Evolutionary conservation across 2,329 filamentous ascomycete genomes (phyloP).

Genomic region (Pyricularia sp.): DNA sequence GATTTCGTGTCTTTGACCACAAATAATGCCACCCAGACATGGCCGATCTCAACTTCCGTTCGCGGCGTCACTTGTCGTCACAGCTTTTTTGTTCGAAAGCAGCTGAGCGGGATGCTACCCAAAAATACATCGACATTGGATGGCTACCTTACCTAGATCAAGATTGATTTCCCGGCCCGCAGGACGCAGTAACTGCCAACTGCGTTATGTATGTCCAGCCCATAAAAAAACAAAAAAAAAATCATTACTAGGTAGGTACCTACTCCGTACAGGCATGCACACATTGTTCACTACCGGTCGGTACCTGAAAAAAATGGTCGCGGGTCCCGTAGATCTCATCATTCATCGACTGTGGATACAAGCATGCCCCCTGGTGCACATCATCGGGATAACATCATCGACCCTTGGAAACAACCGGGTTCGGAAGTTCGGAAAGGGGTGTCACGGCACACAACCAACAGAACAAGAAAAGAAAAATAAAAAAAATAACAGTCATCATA

Average conservation of each 20-base stretch:
- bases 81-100: not conserved
- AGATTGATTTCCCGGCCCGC: not conserved
- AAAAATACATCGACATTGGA: not conserved
- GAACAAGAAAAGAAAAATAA: not conserved
- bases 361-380: not conserved
- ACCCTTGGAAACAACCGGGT: not conserved
- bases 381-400: not conserved
- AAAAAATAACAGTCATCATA: not conserved
- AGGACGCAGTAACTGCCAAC: not conserved
- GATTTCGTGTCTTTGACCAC: not conserved
- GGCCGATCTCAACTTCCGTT: not conserved
- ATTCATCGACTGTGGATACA: not conserved
- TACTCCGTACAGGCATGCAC: not conserved
- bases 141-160: not conserved
- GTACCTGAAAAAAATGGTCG: not conserved
- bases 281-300: not conserved
- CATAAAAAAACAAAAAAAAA: not conserved
- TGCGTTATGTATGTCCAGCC: not conserved
- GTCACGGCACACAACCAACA: not conserved
- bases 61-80: not conserved
- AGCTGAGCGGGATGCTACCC: not conserved
- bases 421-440: not conserved
- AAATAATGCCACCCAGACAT: not conserved
- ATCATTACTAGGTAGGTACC: too few species aligned
- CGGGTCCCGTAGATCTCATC: not conserved